phyloP scores from a whole-genome alignment of 2,329 filamentous ascomycete genomes.

The Diplodia seriata region DNA sequence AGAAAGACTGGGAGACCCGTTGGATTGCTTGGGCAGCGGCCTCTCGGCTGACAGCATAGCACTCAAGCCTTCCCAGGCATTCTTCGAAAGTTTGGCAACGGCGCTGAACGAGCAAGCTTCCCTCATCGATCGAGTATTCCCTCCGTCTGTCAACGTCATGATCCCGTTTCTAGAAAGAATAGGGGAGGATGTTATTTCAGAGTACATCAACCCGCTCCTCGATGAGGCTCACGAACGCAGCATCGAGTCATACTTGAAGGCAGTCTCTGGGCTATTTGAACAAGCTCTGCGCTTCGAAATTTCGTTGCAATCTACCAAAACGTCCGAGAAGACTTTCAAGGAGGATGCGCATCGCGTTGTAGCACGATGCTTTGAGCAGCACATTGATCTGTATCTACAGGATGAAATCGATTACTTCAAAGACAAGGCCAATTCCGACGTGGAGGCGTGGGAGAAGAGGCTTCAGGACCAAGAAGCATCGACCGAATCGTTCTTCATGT shows the following conservation, averaged over 20 bases:
- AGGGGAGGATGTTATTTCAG: slow-evolving; percentile 79
- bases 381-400: slow-evolving; percentile 90
- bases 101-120: slow-evolving; percentile 83
- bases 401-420: slow-evolving; percentile 91
- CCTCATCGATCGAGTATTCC: slow-evolving; percentile 83
- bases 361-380: slow-evolving; percentile 81
- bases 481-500: slow-evolving; percentile 94
- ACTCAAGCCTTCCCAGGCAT: slow-evolving; percentile 78
- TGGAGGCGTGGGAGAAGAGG: slow-evolving; percentile 88
- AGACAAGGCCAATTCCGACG: slow-evolving; percentile 75
- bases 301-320: slow-evolving; percentile 71
- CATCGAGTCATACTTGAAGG: slow-evolving; percentile 79
- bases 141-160: slow-evolving; percentile 72
- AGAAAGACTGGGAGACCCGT: slow-evolving; percentile 73
- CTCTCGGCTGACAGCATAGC: slow-evolving; percentile 60
- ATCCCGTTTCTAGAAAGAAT: slow-evolving; percentile 82
- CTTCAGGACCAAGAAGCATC: slow-evolving; percentile 88
- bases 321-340: slow-evolving; percentile 65
- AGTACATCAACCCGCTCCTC: slow-evolving; percentile 84
- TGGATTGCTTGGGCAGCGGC: slow-evolving; percentile 78
- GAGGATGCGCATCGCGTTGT: slow-evolving; percentile 72
- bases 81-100: slow-evolving; percentile 76
- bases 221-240: slow-evolving; percentile 83
- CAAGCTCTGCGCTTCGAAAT: slow-evolving; percentile 81
- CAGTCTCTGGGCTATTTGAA: slow-evolving; percentile 85